A percentile compares a stretch with the other conserved stretches of the same genome.
Evolutionary conservation across 306 rosid genomes (phyloP).

Genomic region (Begonia fuchsioides): DNA sequence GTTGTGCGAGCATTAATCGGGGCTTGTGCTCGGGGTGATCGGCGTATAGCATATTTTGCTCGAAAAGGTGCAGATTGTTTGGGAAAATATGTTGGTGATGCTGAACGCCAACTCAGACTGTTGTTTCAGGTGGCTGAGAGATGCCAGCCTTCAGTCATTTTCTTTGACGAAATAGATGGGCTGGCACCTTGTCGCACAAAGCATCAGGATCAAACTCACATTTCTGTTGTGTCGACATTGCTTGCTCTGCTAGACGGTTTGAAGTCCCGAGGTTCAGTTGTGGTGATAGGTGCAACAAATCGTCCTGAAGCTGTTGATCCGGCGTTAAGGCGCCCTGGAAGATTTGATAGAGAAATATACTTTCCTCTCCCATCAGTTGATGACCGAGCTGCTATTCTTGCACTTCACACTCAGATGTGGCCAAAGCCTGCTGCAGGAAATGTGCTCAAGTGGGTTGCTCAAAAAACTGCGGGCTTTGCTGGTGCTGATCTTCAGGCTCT

Average conservation of each 20-base stretch:
- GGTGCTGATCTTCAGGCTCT: constrained; percentile 99
- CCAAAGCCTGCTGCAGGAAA: constrained; percentile 72
- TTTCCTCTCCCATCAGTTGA: constrained; percentile 82
- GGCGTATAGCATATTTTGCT: constrained; percentile 87
- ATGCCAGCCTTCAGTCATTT: constrained; percentile 95
- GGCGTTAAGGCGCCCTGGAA: constrained; percentile 90
- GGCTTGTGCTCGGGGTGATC: constrained; percentile 91
- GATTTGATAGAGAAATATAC: constrained; percentile 91
- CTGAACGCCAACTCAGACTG: constrained; percentile 93
- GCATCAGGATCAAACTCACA: constrained; percentile 97
- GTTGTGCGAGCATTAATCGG: constrained; percentile 91
- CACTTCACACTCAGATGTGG: constrained; percentile 94
- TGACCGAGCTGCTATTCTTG: constrained; percentile 92
- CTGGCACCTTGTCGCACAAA: constrained; percentile 82
- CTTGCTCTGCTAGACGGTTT: constrained; percentile 96
- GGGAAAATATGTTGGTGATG: constrained; percentile 96
- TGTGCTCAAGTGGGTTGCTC: constrained; percentile 74
- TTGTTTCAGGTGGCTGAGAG: constrained; percentile 96
- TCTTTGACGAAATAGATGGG: constrained; percentile 98
- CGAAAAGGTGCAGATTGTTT: constrained; percentile 99
- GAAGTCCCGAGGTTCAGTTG: constrained; percentile 93
- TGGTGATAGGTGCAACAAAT: constrained; percentile 94
- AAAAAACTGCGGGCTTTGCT: constrained; percentile 78
- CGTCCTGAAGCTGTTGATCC: constrained; percentile 98
- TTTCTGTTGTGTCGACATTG: constrained; percentile 93